Percentiles rank a stretch among this genome's conserved stretches.
phyloP scores from a whole-genome alignment of 2,329 filamentous ascomycete genomes.

The Cladosporium phlei region DNA sequence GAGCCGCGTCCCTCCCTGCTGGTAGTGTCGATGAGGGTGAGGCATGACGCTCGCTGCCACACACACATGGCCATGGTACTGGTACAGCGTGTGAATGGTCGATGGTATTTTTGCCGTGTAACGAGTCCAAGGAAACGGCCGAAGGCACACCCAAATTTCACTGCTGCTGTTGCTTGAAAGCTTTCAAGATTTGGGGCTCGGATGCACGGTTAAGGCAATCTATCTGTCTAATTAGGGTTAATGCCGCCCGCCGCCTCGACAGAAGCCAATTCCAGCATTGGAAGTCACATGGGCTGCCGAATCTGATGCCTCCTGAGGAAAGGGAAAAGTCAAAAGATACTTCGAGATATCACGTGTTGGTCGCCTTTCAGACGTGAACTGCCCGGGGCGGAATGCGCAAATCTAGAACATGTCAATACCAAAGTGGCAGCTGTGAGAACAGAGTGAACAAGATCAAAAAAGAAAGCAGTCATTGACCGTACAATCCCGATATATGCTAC shows the following conservation, averaged over 20 bases:
- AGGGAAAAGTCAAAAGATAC: too few species aligned
- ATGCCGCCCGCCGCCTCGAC: constrained; percentile 3
- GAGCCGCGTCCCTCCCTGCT: background rate
- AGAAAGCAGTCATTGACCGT: constrained; percentile 12
- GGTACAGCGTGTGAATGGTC: too few species aligned
- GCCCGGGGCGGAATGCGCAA: too few species aligned
- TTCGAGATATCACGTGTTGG: too few species aligned
- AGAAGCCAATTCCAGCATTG: background rate
- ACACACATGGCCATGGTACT: too few species aligned
- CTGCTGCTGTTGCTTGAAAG: background rate
- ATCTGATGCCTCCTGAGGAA: too few species aligned
- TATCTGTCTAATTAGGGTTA: constrained; percentile 8
- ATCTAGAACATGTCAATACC: background rate
- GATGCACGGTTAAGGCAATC: background rate
- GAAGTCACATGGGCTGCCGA: constrained; percentile 2
- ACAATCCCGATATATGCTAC: constrained; percentile 14
- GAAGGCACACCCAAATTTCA: background rate
- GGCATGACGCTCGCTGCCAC: too few species aligned
- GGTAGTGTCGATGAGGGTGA: too few species aligned
- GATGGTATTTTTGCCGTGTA: too few species aligned
- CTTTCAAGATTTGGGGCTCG: too few species aligned
- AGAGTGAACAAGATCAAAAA: background rate
- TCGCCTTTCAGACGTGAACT: too few species aligned
- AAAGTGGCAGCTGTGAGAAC: background rate
- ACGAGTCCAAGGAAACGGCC: too few species aligned